phyloP scores from a whole-genome alignment of 306 rosid genomes.

The Lithocarpus polystachyus region DNA sequence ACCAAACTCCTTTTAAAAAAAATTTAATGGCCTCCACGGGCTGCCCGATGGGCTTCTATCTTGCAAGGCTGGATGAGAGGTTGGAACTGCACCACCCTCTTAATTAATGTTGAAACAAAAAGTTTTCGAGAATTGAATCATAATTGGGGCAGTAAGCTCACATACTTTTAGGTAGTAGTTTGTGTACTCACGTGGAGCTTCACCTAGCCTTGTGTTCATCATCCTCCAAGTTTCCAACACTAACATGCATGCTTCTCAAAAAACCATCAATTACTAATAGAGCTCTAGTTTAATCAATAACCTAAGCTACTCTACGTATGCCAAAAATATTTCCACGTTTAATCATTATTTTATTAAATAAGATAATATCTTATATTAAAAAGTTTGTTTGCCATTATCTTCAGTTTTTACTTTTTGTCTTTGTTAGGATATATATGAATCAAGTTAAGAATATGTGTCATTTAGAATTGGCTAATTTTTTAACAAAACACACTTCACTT shows the following conservation, averaged over 20 bases:
- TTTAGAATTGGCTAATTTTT: too few relatives aligned
- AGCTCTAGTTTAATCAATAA: not conserved
- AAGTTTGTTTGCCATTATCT: too few relatives aligned
- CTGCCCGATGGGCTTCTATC: not conserved
- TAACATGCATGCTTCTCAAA: not conserved
- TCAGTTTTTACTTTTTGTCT: too few relatives aligned
- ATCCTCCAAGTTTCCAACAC: slow-evolving; percentile 11
- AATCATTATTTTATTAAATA: too few relatives aligned
- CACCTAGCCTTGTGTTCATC: not conserved
- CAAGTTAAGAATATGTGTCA: too few relatives aligned
- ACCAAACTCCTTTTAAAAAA: not conserved
- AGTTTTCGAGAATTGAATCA: not conserved
- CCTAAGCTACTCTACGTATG: too few relatives aligned
- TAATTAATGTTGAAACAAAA: slow-evolving; percentile 20
- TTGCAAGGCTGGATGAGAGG: slow-evolving; percentile 15
- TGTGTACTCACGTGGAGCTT: slow-evolving; percentile 28
- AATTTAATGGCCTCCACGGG: slow-evolving; percentile 9
- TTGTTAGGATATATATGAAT: too few relatives aligned
- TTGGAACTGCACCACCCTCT: slow-evolving; percentile 14
- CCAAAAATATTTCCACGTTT: too few relatives aligned
- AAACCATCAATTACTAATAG: not conserved
- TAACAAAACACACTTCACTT: too few relatives aligned
- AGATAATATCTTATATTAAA: too few relatives aligned
- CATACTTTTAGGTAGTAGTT: not conserved
- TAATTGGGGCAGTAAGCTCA: slow-evolving; percentile 3